Percentiles rank a stretch among this genome's conserved stretches.
phyloP scores from a whole-genome alignment of 2,329 filamentous ascomycete genomes.

The Aspergillus sp. region DNA sequence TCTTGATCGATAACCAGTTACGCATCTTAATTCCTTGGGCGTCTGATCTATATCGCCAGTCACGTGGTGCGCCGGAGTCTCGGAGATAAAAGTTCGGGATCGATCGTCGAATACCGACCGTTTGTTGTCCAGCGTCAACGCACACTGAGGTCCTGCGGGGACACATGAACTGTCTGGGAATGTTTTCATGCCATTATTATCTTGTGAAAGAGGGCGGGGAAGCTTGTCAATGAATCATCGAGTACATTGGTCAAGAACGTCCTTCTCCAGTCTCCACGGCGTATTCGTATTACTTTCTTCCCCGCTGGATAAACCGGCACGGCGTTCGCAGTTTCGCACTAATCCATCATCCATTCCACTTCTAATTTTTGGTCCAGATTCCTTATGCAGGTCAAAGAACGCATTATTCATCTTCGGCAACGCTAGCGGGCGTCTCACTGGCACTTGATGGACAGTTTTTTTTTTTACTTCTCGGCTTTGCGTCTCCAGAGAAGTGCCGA shows the following conservation, averaged over 20 bases:
- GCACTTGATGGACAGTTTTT: background rate
- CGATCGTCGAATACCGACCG: background rate
- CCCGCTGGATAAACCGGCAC: constrained; percentile 28
- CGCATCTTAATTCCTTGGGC: background rate
- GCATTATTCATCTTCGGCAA: background rate
- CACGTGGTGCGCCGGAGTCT: background rate
- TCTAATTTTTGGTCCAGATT: background rate
- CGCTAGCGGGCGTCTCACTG: background rate
- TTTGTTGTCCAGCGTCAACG: background rate
- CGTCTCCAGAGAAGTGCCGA: background rate
- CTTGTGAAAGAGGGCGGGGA: background rate
- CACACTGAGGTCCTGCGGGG: background rate
- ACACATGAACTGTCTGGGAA: background rate
- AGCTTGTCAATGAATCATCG: background rate
- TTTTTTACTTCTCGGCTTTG: background rate
- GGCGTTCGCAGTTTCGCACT: background rate
- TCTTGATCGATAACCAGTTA: background rate
- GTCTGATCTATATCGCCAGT: background rate
- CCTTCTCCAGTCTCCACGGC: too few relatives aligned
- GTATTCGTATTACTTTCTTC: constrained; percentile 1
- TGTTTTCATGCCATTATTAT: too few relatives aligned
- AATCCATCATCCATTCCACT: background rate
- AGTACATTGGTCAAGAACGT: too few relatives aligned
- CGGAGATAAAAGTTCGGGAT: background rate
- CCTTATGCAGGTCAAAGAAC: constrained; percentile 1